Percentiles rank a stretch among this genome's conserved stretches.
Evolutionary conservation across 129 eudicot genomes (phyloP).

Genomic region (Apium graveolens): DNA sequence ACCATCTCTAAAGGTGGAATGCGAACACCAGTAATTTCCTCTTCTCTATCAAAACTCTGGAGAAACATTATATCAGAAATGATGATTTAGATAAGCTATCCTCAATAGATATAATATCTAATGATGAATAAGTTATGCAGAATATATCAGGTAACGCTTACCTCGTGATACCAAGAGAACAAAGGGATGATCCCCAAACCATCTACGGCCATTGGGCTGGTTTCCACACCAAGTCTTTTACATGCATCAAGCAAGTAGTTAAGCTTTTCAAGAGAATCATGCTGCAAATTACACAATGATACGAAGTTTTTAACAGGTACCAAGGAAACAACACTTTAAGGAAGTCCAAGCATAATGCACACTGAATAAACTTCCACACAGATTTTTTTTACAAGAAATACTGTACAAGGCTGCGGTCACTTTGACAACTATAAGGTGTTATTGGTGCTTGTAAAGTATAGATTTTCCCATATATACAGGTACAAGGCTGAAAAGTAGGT

Average conservation of each 20-base stretch:
- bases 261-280: constrained; percentile 49
- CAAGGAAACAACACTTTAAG: neutral
- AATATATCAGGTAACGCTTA: constrained; percentile 3
- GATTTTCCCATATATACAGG: neutral
- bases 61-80: neutral
- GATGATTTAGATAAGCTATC: neutral
- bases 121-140: neutral
- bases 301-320: neutral
- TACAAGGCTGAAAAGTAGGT: neutral
- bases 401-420: neutral
- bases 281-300: constrained; percentile 11
- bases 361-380: neutral
- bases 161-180: constrained; percentile 69
- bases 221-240: constrained; percentile 40
- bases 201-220: constrained; percentile 35
- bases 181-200: constrained; percentile 47
- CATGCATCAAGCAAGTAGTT: constrained; percentile 40
- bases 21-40: constrained; percentile 40
- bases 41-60: constrained; percentile 55
- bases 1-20: constrained; percentile 63
- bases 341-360: neutral
- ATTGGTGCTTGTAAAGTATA: neutral
- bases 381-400: neutral
- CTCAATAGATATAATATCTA: neutral
- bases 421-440: neutral